phyloP scores from a whole-genome alignment of 306 rosid species.

The Malus asiatica region DNA sequence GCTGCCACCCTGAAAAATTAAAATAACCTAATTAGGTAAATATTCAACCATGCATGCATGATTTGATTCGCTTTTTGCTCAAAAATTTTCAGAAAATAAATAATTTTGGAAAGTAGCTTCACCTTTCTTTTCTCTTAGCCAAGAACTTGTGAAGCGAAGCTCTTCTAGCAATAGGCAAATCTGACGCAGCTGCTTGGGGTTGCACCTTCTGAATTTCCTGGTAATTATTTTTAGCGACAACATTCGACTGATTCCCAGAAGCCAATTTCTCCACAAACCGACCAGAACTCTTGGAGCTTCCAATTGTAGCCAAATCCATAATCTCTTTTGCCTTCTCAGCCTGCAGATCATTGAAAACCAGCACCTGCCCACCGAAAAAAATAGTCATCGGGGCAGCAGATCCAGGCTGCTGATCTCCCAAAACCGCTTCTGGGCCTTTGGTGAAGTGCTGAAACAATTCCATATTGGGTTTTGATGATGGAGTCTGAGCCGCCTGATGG shows the following conservation, averaged over 20 bases:
- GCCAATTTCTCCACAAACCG: background rate
- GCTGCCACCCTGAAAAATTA: slow-evolving; percentile 48
- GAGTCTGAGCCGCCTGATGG: slow-evolving; percentile 10
- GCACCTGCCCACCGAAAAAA: slow-evolving; percentile 57
- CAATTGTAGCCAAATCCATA: slow-evolving; percentile 57
- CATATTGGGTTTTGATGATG: background rate
- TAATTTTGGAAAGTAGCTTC: background rate
- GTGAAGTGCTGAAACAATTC: slow-evolving; percentile 35
- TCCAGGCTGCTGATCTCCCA: slow-evolving; percentile 10
- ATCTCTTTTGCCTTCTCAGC: slow-evolving; percentile 59
- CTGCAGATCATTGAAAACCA: slow-evolving; percentile 52
- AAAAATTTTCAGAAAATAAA: background rate
- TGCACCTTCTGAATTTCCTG: background rate
- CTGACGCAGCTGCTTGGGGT: slow-evolving; percentile 1
- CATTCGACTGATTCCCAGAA: slow-evolving; percentile 9
- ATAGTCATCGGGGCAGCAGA: slow-evolving; percentile 58
- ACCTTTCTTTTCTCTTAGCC: slow-evolving; percentile 94
- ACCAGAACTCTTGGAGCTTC: slow-evolving; percentile 25
- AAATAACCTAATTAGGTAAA: background rate
- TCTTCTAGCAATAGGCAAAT: slow-evolving; percentile 74
- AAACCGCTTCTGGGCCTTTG: background rate
- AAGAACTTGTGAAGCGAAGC: slow-evolving; percentile 82
- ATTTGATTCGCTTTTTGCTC: background rate
- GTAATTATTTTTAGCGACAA: background rate
- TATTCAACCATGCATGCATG: background rate